Percentiles rank a stretch among this genome's conserved stretches.
Conservation (phyloP, 495 filamentous ascomycete species). For the Astrocystis sublimbata region DNA sequence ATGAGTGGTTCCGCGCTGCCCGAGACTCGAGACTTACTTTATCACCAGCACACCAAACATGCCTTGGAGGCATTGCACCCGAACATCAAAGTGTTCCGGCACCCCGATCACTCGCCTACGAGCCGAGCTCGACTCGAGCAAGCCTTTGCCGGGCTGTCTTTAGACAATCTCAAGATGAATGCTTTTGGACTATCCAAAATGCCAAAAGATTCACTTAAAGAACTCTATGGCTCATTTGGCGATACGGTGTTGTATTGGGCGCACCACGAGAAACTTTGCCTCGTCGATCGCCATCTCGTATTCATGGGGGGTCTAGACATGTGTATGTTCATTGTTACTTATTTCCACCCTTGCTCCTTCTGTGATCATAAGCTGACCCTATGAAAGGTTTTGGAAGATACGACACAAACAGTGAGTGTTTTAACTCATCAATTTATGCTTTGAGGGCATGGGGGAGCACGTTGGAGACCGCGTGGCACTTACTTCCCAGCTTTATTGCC, state of each 20-base stretch:
- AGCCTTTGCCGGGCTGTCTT: conserved; percentile 49
- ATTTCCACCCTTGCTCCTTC: background rate
- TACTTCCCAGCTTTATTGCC: background rate
- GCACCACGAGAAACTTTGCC: conserved; percentile 90
- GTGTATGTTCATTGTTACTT: conserved; percentile 37
- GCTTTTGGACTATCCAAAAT: conserved; percentile 56
- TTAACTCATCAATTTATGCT: background rate
- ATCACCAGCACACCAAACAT: conserved; percentile 72
- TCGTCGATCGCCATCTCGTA: conserved; percentile 75
- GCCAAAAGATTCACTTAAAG: conserved; percentile 66
- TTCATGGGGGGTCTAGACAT: conserved; percentile 89
- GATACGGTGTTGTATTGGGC: conserved; percentile 91
- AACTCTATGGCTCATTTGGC: conserved; percentile 75
- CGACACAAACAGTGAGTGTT: conserved; percentile 55
- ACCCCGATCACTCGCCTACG: conserved; percentile 86
- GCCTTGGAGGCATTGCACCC: conserved; percentile 73
- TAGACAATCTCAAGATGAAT: conserved; percentile 50
- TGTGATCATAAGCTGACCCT: conserved; percentile 15
- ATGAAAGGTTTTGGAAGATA: conserved; percentile 58
- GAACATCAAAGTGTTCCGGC: conserved; percentile 89
- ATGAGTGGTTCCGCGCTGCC: background rate
- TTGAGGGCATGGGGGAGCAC: background rate
- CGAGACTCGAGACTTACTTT: background rate
- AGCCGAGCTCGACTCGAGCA: conserved; percentile 28
- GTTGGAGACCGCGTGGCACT: background rate